Evolutionary conservation across 2,329 filamentous ascomycete species (phyloP).

Genomic region (Colletotrichum sp.): DNA sequence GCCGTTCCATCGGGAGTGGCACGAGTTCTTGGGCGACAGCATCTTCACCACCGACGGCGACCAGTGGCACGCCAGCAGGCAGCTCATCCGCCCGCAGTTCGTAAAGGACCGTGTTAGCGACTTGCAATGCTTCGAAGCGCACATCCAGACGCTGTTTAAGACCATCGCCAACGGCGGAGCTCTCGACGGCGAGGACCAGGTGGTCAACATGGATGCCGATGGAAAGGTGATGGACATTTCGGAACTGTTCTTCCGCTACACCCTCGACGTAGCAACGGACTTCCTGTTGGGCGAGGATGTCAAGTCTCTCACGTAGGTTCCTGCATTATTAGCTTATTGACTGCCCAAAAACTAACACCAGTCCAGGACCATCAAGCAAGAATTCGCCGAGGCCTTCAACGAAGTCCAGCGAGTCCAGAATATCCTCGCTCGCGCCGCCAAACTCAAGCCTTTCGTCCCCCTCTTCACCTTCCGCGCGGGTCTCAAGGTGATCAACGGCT

Average conservation of each 20-base stretch:
- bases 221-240: slow-evolving; percentile 71
- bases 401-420: slow-evolving; percentile 79
- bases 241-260: slow-evolving; percentile 83
- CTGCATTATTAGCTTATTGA: background rate
- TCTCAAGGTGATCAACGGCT: slow-evolving; percentile 73
- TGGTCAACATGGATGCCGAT: slow-evolving; percentile 67
- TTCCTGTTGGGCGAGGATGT: slow-evolving; percentile 84
- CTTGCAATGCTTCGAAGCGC: slow-evolving; percentile 79
- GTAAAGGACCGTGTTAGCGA: slow-evolving; percentile 84
- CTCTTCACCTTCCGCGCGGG: slow-evolving; percentile 65
- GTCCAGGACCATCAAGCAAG: slow-evolving; percentile 58
- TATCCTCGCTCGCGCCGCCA: slow-evolving; percentile 68
- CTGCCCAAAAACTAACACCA: background rate
- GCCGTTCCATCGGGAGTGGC: slow-evolving; percentile 76
- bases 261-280: slow-evolving; percentile 84
- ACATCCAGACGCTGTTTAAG: slow-evolving; percentile 75
- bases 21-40: slow-evolving; percentile 75
- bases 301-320: slow-evolving; percentile 57
- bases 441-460: slow-evolving; percentile 67
- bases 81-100: slow-evolving; percentile 86
- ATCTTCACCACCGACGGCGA: slow-evolving; percentile 83
- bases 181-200: slow-evolving; percentile 63
- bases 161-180: slow-evolving; percentile 65
- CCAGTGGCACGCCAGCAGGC: slow-evolving; percentile 80
- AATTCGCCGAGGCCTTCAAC: slow-evolving; percentile 83